Conservation (phyloP, 805 yeast species). For the Metschnikowia lachancei region DNA sequence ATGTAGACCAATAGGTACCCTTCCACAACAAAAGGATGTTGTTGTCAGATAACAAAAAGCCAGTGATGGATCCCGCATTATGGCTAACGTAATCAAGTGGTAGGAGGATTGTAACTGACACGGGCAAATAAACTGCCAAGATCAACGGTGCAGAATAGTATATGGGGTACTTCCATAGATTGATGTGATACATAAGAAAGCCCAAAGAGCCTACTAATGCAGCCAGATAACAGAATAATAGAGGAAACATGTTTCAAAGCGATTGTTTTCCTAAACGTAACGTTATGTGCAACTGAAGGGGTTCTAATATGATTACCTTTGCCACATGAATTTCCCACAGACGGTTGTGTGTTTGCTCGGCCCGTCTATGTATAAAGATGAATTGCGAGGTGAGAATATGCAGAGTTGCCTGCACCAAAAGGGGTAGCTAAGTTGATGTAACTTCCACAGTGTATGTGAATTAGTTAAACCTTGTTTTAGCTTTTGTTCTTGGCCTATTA, state of each 20-base stretch:
- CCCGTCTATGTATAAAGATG: too few relatives aligned
- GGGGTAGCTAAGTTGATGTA: too few relatives aligned
- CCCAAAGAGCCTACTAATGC: slow-evolving; percentile 29
- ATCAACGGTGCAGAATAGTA: slow-evolving; percentile 48
- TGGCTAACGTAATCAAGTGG: slow-evolving; percentile 73
- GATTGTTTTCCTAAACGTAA: neutral
- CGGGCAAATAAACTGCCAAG: slow-evolving; percentile 68
- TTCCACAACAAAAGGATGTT: slow-evolving; percentile 61
- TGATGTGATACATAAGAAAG: slow-evolving; percentile 38
- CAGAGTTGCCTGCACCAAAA: too few relatives aligned
- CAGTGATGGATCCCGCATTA: slow-evolving; percentile 34
- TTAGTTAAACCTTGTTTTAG: too few relatives aligned
- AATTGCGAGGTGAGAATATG: too few relatives aligned
- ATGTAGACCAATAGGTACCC: slow-evolving; percentile 76
- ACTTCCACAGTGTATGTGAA: too few relatives aligned
- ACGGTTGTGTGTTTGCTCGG: too few relatives aligned
- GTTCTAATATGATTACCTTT: neutral
- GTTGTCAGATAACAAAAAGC: slow-evolving; percentile 31
- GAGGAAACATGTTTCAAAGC: slow-evolving; percentile 6
- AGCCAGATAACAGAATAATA: slow-evolving; percentile 26
- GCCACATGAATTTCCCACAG: neutral
- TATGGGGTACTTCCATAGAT: slow-evolving; percentile 32
- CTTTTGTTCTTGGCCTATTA: too few relatives aligned
- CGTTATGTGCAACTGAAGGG: neutral
- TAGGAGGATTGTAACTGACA: slow-evolving; percentile 67